Evolutionary conservation across 1,284 basidiomycete species (phyloP), one percentile per base, ranked within the genome.

Genomic region (Moesziomyces parantarcticus): DNA sequence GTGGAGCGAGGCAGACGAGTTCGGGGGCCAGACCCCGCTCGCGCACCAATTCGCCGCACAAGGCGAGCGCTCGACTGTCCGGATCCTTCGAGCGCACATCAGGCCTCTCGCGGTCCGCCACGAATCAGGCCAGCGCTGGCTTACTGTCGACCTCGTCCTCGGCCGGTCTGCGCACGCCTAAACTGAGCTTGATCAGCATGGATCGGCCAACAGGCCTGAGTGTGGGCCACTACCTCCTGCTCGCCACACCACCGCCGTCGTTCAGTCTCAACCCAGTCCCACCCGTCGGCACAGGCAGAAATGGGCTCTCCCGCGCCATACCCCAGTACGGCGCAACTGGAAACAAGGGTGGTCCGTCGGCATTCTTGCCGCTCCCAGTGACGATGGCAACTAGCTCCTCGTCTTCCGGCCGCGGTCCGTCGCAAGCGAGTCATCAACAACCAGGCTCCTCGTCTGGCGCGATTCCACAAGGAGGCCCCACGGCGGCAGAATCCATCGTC

Each of bases 151-250:
- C 32, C 1, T 42, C 51, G 8, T 57, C 45, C 5, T 26, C 46
- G 29, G 54, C 49, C 1, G 62, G 55, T 3, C 25, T 50, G 20
- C 57, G 64, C 11, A 73, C 70, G 18, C 61, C 70, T 13, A 68
- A 60, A 18, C 29, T 73, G 5, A 57, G 70, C 45, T n/a, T 72
- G 32, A 64, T 72, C 23, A 39, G 48, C 21, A 67, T 72, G 43
- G 69, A 68, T 18, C 46, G 70, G 3, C 70, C 70, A 0, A 73
- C 70, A 0, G 70, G 70, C 2, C 36, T 74, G 11, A 65, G 61
- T 21, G 34, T 66, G n/a, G 71, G 71, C 2, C 71, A 74, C 23
- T 74, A 74, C 20, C 32, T 74, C 23, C 49, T 74, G 11, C 47
- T 74, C 18, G 65, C 71, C 0, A 66, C 54, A 10, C 58, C 71